Evolutionary conservation across 257 asterid genomes (phyloP).

Genomic region (Scutellaria galericulata): DNA sequence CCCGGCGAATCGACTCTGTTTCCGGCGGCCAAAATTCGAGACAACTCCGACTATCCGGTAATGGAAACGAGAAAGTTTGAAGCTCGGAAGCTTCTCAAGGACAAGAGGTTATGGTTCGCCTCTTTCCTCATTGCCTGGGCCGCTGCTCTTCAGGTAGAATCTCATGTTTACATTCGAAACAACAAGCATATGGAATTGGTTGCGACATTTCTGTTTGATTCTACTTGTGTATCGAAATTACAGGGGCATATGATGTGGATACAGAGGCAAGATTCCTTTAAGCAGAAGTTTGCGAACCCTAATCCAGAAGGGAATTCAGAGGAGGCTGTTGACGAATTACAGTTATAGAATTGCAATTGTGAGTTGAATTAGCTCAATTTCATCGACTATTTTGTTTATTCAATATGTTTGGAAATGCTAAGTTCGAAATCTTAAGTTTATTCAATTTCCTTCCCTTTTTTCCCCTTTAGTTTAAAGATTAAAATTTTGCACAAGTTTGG

Average conservation of each 20-base stretch:
- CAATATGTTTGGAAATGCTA: background rate
- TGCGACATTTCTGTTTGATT: background rate
- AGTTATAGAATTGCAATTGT: background rate
- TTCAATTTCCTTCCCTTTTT: too few species aligned
- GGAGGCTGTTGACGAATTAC: constrained; percentile 28
- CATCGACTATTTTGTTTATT: background rate
- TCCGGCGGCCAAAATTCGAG: background rate
- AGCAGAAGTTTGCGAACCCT: constrained; percentile 61
- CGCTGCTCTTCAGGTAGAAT: constrained; percentile 70
- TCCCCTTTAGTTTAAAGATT: background rate
- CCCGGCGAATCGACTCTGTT: too few species aligned
- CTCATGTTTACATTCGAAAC: background rate
- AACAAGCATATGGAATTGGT: background rate
- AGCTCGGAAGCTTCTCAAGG: constrained; percentile 55
- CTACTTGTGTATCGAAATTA: background rate
- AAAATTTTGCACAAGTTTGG: background rate
- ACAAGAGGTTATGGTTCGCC: constrained; percentile 69
- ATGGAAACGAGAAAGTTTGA: constrained; percentile 55
- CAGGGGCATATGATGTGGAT: constrained; percentile 90
- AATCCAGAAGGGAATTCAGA: constrained; percentile 39
- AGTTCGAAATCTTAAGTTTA: background rate
- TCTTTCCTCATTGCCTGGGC: constrained; percentile 77
- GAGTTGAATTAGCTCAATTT: background rate
- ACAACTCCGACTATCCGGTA: background rate
- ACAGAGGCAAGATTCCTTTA: constrained; percentile 76